Evolutionary conservation across 2,329 filamentous ascomycete species (phyloP), one percentile per base, ranked within the genome.

Genomic region (Blastomyces silverae): DNA sequence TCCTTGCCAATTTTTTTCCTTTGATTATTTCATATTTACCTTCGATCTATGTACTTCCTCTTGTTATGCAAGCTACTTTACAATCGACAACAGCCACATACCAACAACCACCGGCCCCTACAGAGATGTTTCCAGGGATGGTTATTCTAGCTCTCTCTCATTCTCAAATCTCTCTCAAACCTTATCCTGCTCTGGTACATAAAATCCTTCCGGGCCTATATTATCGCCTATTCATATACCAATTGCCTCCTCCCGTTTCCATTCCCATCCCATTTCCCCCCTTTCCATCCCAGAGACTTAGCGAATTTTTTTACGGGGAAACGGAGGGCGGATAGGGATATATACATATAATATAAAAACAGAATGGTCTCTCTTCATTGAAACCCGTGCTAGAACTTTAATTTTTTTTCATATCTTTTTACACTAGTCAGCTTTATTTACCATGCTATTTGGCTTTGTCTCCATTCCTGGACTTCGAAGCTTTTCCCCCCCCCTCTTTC

Each of bases 251-350:
- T 44, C 34, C 25, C 37, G n/a, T 59, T 67, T 3, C 65, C 61
- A 34, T 62, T 42, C 25, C 15, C 62, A 34, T 34, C 31, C n/a
- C 64, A 63, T 53, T 22, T 64, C 11, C 17, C 20, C 22, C n/a
- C 11, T 6, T 59, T 5, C 25, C 20, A 39, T 13, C 6, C 22
- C 13, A 59, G 37, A 42, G 13, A 20, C 25, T 42, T 42, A 6
- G 11, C 28, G 17, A n/a, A 58, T n/a, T 4, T 7, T 58, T 42
- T 34, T 17, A 44, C 28, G 3, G n/a, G 39, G n/a, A 39, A 6
- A 17, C 20, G 20, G 48, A 50, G 48, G 48, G 48, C 48, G 22
- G 7, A 25, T 50, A 48, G 20, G 46, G 11, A 48, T 22, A 22
- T 46, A 46, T 46, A 46, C 44, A 46, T 20, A 46, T 46, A 20